These are phyloP conservation scores for Phanerochaete carnosa DNA, from an alignment of 768 basidiomycete species.

Conservation along the genomic window DNA sequence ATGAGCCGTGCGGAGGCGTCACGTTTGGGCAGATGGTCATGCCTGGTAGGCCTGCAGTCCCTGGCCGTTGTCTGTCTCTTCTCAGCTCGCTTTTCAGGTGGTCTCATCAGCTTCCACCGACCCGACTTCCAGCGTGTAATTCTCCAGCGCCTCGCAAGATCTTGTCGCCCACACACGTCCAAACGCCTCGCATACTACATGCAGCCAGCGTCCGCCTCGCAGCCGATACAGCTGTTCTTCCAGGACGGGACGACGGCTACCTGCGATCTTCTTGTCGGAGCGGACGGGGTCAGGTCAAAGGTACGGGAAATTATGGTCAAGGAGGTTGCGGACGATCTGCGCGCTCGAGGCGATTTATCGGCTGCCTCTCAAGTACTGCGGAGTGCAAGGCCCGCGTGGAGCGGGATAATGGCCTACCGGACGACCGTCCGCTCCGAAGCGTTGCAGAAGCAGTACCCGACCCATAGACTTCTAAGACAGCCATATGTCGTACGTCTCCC, in stretches of 20 bases:
- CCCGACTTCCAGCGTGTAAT: constrained; percentile 64
- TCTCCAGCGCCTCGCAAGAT: constrained; percentile 37
- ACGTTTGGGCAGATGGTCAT: too few species aligned
- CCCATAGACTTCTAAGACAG: constrained; percentile 18
- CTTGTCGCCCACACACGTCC: constrained; percentile 38
- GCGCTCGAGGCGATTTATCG: too few species aligned
- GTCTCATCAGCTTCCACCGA: constrained; percentile 48
- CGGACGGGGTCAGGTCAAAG: constrained; percentile 62
- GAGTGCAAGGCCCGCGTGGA: constrained; percentile 52
- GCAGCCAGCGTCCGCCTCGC: constrained; percentile 27
- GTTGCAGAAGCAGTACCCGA: constrained; percentile 6
- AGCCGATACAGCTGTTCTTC: constrained; percentile 48
- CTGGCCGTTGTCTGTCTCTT: too few species aligned
- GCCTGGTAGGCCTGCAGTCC: too few species aligned
- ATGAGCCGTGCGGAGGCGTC: too few species aligned
- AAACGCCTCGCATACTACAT: constrained; percentile 60
- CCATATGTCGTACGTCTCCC: constrained; percentile 20
- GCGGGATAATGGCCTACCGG: constrained; percentile 57
- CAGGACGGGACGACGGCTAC: constrained; percentile 55
- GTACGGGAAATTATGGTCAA: too few species aligned
- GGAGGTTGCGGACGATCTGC: too few species aligned
- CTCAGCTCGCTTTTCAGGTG: too few species aligned
- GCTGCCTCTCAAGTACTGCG: too few species aligned
- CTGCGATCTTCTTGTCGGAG: constrained; percentile 67
- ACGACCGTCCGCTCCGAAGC: constrained; percentile 47